These are phyloP conservation scores for Sugiyamaella chiloensis DNA, from an alignment of 805 yeast genomes.

Conservation along the genomic window DNA sequence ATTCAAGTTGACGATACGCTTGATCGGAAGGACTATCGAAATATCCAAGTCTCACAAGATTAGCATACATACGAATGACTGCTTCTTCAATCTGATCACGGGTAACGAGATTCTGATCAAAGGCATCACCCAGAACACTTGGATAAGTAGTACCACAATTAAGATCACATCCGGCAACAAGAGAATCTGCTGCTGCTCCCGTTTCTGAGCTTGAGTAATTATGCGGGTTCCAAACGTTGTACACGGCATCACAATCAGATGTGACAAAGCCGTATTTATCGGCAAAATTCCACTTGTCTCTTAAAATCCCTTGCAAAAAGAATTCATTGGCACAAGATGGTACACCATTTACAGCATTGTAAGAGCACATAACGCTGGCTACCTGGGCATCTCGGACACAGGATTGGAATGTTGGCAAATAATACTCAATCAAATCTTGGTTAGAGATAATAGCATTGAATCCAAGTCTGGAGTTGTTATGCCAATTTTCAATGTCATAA, in stretches of 20 bases:
- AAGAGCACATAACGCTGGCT: constrained; percentile 17
- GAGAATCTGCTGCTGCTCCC: constrained; percentile 15
- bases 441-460: constrained; percentile 13
- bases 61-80: constrained; percentile 13
- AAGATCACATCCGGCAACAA: constrained; percentile 16
- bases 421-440: constrained; percentile 17
- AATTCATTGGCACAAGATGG: constrained; percentile 16
- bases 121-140: constrained; percentile 5
- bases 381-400: constrained; percentile 15
- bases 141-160: constrained; percentile 12
- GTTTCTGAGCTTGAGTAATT: constrained; percentile 5
- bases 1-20: constrained; percentile 10
- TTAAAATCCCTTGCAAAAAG: constrained; percentile 12
- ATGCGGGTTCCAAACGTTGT: constrained; percentile 14
- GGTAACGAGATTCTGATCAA: constrained; percentile 8
- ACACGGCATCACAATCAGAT: constrained; percentile 16
- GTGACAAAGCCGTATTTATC: constrained; percentile 10
- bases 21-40: constrained; percentile 10
- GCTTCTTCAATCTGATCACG: constrained; percentile 8
- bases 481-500: constrained; percentile 17
- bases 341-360: constrained; percentile 19
- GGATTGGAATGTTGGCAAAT: constrained; percentile 13
- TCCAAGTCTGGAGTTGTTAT: constrained; percentile 5
- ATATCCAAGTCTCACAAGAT: constrained; percentile 15
- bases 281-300: constrained; percentile 13